A percentile compares a stretch with the other conserved stretches of the same genome.
phyloP scores from a whole-genome alignment of 352 stramenopile genomes.

The Phytophthora lateralis region DNA sequence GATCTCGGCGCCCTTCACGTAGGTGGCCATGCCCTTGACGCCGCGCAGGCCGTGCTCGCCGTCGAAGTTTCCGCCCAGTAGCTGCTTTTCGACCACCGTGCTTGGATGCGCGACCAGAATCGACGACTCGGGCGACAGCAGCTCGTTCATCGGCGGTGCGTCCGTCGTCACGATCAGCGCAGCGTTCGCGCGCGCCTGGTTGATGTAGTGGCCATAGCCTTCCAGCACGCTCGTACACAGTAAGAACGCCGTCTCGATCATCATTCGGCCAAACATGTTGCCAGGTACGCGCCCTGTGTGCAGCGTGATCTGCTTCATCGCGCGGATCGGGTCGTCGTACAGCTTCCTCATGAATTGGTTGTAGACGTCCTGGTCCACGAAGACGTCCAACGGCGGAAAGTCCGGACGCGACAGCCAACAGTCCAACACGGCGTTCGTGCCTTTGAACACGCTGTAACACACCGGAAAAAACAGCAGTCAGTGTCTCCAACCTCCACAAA shows the following conservation, averaged over 20 bases:
- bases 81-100: conserved; percentile 32
- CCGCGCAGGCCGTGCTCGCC: conserved; percentile 37
- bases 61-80: conserved; percentile 44
- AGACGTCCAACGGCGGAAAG: conserved; percentile 49
- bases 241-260: conserved; percentile 50
- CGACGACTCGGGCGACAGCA: conserved; percentile 46
- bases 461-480: conserved; percentile 6
- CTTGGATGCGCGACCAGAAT: conserved; percentile 40
- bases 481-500: conserved; percentile 6
- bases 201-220: conserved; percentile 76
- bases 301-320: conserved; percentile 35
- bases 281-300: conserved; percentile 39
- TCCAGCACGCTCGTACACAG: conserved; percentile 61
- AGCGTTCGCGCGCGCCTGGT: conserved; percentile 56
- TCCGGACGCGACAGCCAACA: conserved; percentile 51
- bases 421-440: conserved; percentile 53
- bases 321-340: conserved; percentile 28
- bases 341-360: conserved; percentile 31
- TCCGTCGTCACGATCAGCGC: conserved; percentile 61
- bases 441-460: conserved; percentile 40
- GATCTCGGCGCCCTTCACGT: conserved; percentile 46
- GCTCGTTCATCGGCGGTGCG: conserved; percentile 62
- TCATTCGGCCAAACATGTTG: conserved; percentile 45
- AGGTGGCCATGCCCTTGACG: conserved; percentile 53
- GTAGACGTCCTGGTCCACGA: conserved; percentile 45